A percentile compares a stretch with the other conserved stretches of the same genome.
Conservation (phyloP, 257 asterid species). For the Rhazya stricta region DNA sequence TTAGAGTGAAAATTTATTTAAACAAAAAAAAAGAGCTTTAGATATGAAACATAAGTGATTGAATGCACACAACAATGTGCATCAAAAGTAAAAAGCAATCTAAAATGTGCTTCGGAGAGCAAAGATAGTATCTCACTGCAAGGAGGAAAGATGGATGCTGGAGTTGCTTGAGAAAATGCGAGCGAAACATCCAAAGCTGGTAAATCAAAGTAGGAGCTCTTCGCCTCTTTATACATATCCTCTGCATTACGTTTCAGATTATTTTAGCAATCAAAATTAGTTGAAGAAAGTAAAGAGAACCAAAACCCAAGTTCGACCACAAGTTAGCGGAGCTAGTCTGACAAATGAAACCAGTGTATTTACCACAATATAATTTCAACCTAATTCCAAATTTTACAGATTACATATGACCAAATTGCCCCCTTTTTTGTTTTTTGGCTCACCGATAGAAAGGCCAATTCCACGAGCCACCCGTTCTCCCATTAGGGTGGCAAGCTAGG, state of each 20-base stretch:
- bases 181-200: conserved; percentile 77
- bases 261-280: conserved; percentile 19
- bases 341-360: not conserved
- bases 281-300: not conserved
- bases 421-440: no score
- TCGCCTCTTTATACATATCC: conserved; percentile 44
- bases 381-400: not conserved
- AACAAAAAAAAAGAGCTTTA: not conserved
- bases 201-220: conserved; percentile 60
- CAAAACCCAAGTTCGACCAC: not conserved
- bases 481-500: not conserved
- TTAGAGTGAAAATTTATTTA: no score
- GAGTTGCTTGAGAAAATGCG: conserved; percentile 97
- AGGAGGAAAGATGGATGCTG: conserved; percentile 84
- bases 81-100: not conserved
- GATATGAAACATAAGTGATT: not conserved
- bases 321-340: not conserved
- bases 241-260: conserved; percentile 34
- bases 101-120: not conserved
- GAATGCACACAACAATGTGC: no score
- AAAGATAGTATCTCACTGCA: conserved; percentile 40
- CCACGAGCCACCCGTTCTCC: not conserved
- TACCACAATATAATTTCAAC: not conserved
- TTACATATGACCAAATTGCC: no score
- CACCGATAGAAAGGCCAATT: not conserved